Percentiles rank a stretch among this genome's conserved stretches.
These are phyloP conservation scores for Ceratopteris richardii DNA, from an alignment of 75 land plant genomes.

Conservation along the genomic window DNA sequence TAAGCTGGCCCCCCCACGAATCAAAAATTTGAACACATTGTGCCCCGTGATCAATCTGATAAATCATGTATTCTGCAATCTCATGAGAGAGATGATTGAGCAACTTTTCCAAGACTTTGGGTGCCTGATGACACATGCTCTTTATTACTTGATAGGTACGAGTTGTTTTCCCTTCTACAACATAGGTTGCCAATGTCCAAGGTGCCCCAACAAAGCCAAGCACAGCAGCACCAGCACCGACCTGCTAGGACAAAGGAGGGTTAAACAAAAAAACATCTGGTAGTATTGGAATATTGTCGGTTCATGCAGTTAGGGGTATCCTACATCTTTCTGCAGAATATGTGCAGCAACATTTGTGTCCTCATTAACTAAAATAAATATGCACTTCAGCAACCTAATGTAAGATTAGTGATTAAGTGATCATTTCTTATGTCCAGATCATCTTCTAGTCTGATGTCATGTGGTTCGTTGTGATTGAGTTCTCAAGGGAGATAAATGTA, in stretches of 20 bases:
- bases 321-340: too few species aligned
- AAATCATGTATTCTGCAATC: conserved; percentile 74
- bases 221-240: conserved; percentile 74
- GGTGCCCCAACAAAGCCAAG: conserved; percentile 97
- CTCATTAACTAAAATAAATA: too few species aligned
- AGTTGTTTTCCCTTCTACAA: conserved; percentile 89
- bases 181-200: conserved; percentile 98
- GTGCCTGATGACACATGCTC: conserved; percentile 81
- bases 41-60: conserved; percentile 84
- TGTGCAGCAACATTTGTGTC: too few species aligned
- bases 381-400: too few species aligned
- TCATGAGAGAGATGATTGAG: conserved; percentile 72
- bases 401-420: too few species aligned
- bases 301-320: too few species aligned
- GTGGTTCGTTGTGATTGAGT: too few species aligned
- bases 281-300: too few species aligned
- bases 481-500: too few species aligned
- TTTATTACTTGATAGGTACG: conserved; percentile 86
- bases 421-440: too few species aligned
- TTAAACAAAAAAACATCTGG: conserved; percentile 1
- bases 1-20: conserved; percentile 99
- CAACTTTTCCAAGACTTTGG: conserved; percentile 55
- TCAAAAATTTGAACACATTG: conserved; percentile 97
- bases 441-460: too few species aligned
- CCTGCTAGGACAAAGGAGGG: conserved; percentile 37